Base-by-base conservation (phyloP, 1,139 yeast species). In the Sugiyamaella castrensis region DNA sequence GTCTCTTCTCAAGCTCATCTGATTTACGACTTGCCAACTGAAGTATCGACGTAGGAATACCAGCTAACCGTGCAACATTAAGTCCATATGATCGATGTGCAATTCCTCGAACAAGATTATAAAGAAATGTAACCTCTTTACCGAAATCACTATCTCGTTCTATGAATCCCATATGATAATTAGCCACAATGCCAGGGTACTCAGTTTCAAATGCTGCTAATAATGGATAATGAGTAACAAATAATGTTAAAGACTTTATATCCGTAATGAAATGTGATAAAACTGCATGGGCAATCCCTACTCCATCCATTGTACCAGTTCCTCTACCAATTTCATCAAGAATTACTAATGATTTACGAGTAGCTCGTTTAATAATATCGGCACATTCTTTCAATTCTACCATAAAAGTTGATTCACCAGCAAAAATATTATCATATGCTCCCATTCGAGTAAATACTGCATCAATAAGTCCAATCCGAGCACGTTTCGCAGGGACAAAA, bases 281-380 rank as follows among this genome's bases (percentile, higher is more conserved):
- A 1, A 92, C 83, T 0, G 95, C 74, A 61, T 82, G 79, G 0
- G 98, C 97, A 32, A 92, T 81, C 0, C 95, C 81, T 33, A 84
- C 84, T 0, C 98, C 98, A 68, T 92, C 98, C 51, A 74, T 73
- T 0, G 98, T 89, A 0, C 96, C 85, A 0, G 98, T 92, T 0
- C 68, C 94, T 46, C 92, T 69, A 3, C 95, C 95, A 33, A 81
- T 74, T 54, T 81, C 87, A 58, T 81, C 87, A 35, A 81, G 66
- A 1, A 81, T 69, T 1, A 85, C 79, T 47, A 86, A 68, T 0
- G 87, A 81, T 38, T 73, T 71, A 4, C 67, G 58, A 1, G 81
- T 75, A 48, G 76, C 73, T 67, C 69, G 61, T 8, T 71, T 64
- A 51, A 85, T 65, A 19, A 85, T 84, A 37, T 74, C 73, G 40